Evolutionary conservation across 2,329 filamentous ascomycete species (phyloP).

Genomic region (Alternaria incomplexa): DNA sequence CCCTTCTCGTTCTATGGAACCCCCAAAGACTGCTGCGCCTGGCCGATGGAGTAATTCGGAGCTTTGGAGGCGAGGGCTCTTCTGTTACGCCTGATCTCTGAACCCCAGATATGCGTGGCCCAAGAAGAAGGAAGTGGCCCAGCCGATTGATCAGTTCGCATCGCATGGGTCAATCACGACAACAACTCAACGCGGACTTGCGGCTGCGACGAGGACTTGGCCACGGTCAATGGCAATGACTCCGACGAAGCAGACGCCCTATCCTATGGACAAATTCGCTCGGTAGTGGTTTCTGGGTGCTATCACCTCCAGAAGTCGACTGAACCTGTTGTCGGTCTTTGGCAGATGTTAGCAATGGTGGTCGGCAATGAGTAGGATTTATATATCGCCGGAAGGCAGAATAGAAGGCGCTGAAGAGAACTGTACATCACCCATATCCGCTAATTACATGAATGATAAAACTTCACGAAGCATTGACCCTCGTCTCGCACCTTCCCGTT

Average conservation of each 20-base stretch:
- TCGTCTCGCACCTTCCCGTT: neutral
- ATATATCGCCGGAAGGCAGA: neutral
- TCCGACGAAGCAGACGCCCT: neutral
- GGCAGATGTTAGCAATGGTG: neutral
- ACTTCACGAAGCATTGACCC: neutral
- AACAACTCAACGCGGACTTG: neutral
- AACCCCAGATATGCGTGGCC: neutral
- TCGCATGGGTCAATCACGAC: neutral
- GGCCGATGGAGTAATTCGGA: neutral
- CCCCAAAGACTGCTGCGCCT: no score
- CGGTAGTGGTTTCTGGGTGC: neutral
- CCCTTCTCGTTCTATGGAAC: no score
- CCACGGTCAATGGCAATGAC: no score
- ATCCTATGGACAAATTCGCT: neutral
- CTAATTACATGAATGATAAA: rapidly evolving
- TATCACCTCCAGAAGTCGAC: neutral
- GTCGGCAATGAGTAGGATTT: neutral
- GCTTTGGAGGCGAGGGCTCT: neutral
- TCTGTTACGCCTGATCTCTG: neutral
- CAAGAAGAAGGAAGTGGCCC: neutral
- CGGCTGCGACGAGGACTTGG: neutral
- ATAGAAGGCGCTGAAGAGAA: neutral
- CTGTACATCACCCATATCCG: rapidly evolving
- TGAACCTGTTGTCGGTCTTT: neutral
- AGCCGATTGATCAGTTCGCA: neutral